Percentiles rank a stretch among this genome's conserved stretches.
These are phyloP conservation scores for Pseudogymnoascus destructans DNA, from an alignment of 2,329 filamentous ascomycete species.

Conservation along the genomic window DNA sequence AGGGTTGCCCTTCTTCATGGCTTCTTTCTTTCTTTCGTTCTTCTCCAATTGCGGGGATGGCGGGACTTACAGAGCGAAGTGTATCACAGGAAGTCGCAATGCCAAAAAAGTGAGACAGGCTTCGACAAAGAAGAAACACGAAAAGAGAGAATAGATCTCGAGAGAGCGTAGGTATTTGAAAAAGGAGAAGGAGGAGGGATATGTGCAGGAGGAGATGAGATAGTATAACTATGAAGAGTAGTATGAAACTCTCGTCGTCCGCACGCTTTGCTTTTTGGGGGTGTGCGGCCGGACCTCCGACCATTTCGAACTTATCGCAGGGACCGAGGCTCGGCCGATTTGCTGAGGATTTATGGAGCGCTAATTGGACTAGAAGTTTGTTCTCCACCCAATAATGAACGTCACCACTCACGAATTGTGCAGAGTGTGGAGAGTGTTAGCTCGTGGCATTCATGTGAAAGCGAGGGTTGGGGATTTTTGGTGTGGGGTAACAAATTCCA, in stretches of 20 bases:
- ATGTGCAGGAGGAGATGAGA: not conserved
- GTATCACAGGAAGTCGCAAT: not conserved
- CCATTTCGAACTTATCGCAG: not conserved
- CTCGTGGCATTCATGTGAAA: not conserved
- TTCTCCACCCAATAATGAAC: too few relatives aligned
- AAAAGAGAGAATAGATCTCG: not conserved
- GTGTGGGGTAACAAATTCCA: too few relatives aligned
- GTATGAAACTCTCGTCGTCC: too few relatives aligned
- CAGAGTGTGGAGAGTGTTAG: not conserved
- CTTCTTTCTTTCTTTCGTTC: not conserved
- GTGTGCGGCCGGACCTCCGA: not conserved
- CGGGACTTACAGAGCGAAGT: not conserved
- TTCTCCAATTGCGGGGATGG: not conserved
- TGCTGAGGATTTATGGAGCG: not conserved
- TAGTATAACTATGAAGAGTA: too few relatives aligned
- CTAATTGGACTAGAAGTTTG: not conserved
- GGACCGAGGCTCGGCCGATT: not conserved
- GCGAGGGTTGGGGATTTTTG: not conserved
- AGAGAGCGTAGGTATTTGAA: not conserved
- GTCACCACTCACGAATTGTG: not conserved
- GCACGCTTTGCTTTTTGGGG: not conserved
- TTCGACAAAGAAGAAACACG: not conserved
- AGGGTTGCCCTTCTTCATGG: not conserved
- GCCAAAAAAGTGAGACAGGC: not conserved
- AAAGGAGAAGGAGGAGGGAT: not conserved